Evolutionary conservation across 805 yeast species (phyloP).

Genomic region (Metschnikowia chrysomelidarum): DNA sequence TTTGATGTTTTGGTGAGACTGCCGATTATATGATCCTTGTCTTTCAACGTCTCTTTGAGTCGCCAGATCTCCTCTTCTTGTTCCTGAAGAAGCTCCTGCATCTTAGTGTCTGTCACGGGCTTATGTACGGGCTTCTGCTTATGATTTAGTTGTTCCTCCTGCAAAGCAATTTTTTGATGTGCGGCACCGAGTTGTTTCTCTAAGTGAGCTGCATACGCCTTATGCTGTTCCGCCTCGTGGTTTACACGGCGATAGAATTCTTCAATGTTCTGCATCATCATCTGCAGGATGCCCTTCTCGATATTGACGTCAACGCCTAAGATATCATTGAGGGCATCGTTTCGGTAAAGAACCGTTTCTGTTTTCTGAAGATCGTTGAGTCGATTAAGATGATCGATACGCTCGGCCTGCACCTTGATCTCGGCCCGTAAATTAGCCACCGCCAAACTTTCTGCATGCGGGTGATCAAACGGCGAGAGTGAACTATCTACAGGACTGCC

Average conservation of each 20-base stretch:
- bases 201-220: conserved; percentile 56
- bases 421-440: conserved; percentile 50
- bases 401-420: conserved; percentile 60
- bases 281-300: conserved; percentile 36
- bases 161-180: conserved; percentile 19
- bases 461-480: background rate
- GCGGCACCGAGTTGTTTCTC: conserved; percentile 50
- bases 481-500: background rate
- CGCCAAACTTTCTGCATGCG: conserved; percentile 1
- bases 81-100: conserved; percentile 45
- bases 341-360: conserved; percentile 54
- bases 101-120: conserved; percentile 14
- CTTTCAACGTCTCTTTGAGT: conserved; percentile 57
- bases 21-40: conserved; percentile 76
- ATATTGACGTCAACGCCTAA: conserved; percentile 43
- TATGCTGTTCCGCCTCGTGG: conserved; percentile 56
- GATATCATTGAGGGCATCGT: conserved; percentile 59
- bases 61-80: conserved; percentile 69
- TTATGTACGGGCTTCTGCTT: background rate
- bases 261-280: conserved; percentile 47
- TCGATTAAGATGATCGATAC: conserved; percentile 66
- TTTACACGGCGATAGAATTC: conserved; percentile 46
- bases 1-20: conserved; percentile 67
- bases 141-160: background rate
- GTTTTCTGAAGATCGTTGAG: conserved; percentile 59